Percentiles rank a stretch among this genome's conserved stretches.
Evolutionary conservation across 1,284 basidiomycete genomes (phyloP).

Genomic region (Cutaneotrichosporon sp.): DNA sequence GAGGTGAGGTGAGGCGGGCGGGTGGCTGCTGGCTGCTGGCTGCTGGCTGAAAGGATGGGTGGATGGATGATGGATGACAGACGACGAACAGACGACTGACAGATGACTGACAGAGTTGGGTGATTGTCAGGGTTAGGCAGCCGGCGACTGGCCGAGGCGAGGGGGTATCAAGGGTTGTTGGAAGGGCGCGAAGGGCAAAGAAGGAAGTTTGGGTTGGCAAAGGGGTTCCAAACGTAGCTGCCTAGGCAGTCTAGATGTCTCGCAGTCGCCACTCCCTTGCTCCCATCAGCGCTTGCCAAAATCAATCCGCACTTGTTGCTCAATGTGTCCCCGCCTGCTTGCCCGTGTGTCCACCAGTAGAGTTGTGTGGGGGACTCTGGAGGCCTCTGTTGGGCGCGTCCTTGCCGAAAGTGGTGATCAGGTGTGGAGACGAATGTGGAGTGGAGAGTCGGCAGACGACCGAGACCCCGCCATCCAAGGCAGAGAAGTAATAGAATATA

Average conservation of each 20-base stretch:
- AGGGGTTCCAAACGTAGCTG: neutral
- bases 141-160: neutral
- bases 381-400: neutral
- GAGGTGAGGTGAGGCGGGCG: no score
- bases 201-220: slow-evolving; percentile 2
- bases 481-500: slow-evolving; percentile 5
- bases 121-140: neutral
- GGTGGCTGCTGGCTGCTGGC: no score
- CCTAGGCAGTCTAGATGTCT: neutral
- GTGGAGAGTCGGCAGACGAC: neutral
- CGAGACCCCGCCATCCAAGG: neutral
- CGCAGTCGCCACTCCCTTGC: neutral
- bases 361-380: no score
- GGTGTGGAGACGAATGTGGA: neutral
- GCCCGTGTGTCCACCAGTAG: no score
- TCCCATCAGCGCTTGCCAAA: no score
- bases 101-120: neutral
- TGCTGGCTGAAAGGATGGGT: neutral
- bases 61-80: neutral
- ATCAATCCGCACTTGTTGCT: no score
- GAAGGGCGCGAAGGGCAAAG: neutral
- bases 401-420: neutral
- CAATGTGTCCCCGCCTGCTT: no score
- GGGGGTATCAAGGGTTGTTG: no score
- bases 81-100: no score